A percentile compares a stretch with the other conserved stretches of the same genome.
Evolutionary conservation across 2,329 filamentous ascomycete species (phyloP).

Genomic region (Coniochaeta hoffmannii): DNA sequence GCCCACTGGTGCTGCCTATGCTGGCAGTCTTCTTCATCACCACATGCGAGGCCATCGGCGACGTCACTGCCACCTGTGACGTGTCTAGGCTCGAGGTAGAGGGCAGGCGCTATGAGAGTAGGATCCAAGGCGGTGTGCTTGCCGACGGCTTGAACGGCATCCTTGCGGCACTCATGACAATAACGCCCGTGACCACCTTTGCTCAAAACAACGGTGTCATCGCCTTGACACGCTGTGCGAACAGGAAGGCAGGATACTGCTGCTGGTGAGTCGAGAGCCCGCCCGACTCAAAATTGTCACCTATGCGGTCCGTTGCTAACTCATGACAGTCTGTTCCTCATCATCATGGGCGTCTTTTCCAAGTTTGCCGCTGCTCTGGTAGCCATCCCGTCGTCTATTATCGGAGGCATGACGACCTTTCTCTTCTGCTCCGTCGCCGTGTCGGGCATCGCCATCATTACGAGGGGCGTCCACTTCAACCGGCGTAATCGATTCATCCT

Average conservation of each 20-base stretch:
- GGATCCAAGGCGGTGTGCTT: slow-evolving; percentile 72
- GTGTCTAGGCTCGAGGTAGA: slow-evolving; percentile 70
- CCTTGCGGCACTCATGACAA: slow-evolving; percentile 68
- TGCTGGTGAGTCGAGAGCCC: slow-evolving; percentile 39
- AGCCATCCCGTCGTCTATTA: slow-evolving; percentile 60
- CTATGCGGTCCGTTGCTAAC: neutral
- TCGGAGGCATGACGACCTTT: slow-evolving; percentile 73
- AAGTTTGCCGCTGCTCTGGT: slow-evolving; percentile 78
- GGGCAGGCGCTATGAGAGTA: slow-evolving; percentile 63
- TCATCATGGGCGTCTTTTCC: slow-evolving; percentile 75
- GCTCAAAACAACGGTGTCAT: slow-evolving; percentile 85
- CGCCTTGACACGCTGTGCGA: slow-evolving; percentile 72
- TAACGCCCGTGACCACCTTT: slow-evolving; percentile 73
- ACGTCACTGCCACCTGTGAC: slow-evolving; percentile 76
- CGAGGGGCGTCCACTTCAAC: slow-evolving; percentile 62
- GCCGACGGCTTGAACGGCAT: slow-evolving; percentile 72
- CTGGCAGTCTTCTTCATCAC: slow-evolving; percentile 65
- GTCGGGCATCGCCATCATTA: slow-evolving; percentile 70
- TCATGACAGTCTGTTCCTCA: slow-evolving; percentile 52
- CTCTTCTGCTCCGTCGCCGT: slow-evolving; percentile 71
- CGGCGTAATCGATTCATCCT: slow-evolving; percentile 76
- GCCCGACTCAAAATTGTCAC: neutral
- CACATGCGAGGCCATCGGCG: slow-evolving; percentile 72
- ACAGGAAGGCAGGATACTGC: slow-evolving; percentile 71
- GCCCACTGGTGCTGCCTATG: slow-evolving; percentile 64